Base-by-base conservation (phyloP, 2,329 filamentous ascomycete genomes). In the Penicillium sp. region DNA sequence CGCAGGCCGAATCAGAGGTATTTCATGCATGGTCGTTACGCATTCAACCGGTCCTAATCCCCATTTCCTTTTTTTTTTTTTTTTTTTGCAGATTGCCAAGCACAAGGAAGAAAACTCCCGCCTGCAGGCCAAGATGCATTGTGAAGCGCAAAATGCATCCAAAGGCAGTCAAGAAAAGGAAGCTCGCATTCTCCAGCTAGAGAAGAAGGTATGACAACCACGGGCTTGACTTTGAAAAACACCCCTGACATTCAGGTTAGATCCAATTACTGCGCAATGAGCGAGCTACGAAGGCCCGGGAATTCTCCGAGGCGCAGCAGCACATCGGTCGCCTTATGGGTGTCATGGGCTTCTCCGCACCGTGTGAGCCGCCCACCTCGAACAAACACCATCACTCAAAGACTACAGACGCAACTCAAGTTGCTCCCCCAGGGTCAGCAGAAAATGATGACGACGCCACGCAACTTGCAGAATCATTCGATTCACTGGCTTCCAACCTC, bases 301-400 rank as follows among this genome's bases (percentile, higher is more conserved):
- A 74, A 48, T 72, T 73, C 31, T 69, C 67, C 1, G 69, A 72
- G 50, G 70, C 70, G 1, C 71, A 72, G 46, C 67, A 73, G 47
- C 68, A 73, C 41, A 73, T 72, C 20, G 60, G 65, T 13, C 64
- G 68, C 11, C 51, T 73, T 4, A 73, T 74, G 70, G 61, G 58
- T 14, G 69, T 73, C 1, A 73, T 72, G 69, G 69, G 68, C 1
- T 70, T 71, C 46, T 62, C 64, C 5, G 51, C 63, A 4, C 59
- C 64, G 10, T 49, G 48, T 36, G 57, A 59, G 14, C 55, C 35
- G 47, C 51, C 35, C 5, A 45, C 27, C 44, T 53, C 20, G 61
- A 57, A 59, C 58, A 61, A 33, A 25, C 14, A 30, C 4, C 48
- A 49, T 22, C 56, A 52, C 25, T 40, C 54, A 40, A 57, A 47